phyloP scores from a whole-genome alignment of 1,284 basidiomycete genomes.

The Heliocybe sulcata region DNA sequence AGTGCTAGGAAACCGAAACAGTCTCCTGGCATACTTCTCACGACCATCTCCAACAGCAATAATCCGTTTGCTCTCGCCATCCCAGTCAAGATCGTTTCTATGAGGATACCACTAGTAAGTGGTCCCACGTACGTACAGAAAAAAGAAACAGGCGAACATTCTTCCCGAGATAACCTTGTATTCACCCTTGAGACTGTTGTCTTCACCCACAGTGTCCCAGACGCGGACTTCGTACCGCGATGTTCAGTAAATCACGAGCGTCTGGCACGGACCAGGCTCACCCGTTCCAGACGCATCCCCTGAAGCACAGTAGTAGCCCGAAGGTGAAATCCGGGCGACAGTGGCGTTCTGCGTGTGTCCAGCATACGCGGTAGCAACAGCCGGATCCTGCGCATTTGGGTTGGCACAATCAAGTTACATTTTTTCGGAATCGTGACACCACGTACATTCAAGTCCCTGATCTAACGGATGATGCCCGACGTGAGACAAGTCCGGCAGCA shows the following conservation, averaged over 20 bases:
- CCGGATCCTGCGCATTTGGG: conserved; percentile 39
- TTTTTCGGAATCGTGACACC: conserved; percentile 6
- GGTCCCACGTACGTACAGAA: not conserved
- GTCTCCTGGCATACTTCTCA: conserved; percentile 57
- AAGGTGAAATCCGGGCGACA: conserved; percentile 88
- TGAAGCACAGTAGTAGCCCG: conserved; percentile 93
- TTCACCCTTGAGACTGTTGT: conserved; percentile 82
- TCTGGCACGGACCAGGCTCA: conserved; percentile 22
- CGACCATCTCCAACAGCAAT: conserved; percentile 95
- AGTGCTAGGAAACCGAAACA: not conserved
- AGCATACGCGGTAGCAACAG: conserved; percentile 53
- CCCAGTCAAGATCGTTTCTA: conserved; percentile 94
- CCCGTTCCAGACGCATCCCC: conserved; percentile 77
- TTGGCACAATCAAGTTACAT: not conserved
- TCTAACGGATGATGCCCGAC: conserved; percentile 25
- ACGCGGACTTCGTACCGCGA: conserved; percentile 55
- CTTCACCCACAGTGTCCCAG: conserved; percentile 91
- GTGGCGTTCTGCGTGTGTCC: conserved; percentile 84
- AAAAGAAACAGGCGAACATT: conserved; percentile 46
- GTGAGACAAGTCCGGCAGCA: not conserved
- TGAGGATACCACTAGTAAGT: not conserved
- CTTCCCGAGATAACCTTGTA: conserved; percentile 78
- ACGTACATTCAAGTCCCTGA: conserved; percentile 51
- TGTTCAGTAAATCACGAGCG: conserved; percentile 1
- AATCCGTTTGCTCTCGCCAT: conserved; percentile 93